Percentiles rank a stretch among this genome's conserved stretches.
These are phyloP conservation scores for Xylaria telfairii DNA, from an alignment of 495 filamentous ascomycete genomes.

Conservation along the genomic window DNA sequence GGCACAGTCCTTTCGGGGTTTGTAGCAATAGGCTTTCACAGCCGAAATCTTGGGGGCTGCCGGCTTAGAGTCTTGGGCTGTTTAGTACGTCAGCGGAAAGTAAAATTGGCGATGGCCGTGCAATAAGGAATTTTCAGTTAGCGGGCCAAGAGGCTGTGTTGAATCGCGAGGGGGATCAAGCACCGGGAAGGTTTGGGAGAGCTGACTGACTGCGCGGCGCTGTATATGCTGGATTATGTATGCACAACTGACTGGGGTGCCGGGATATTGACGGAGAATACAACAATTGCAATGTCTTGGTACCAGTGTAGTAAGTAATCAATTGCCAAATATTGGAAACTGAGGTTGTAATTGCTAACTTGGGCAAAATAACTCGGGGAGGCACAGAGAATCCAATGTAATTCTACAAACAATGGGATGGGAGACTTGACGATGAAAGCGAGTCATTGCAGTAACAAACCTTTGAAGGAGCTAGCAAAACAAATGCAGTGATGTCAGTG, in stretches of 20 bases:
- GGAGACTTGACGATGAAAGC: slow-evolving; percentile 4
- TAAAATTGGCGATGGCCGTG: not conserved
- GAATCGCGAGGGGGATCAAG: slow-evolving; percentile 8
- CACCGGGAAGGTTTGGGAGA: not conserved
- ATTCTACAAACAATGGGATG: not conserved
- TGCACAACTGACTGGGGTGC: not conserved
- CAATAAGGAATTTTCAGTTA: slow-evolving; percentile 13
- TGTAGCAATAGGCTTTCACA: slow-evolving; percentile 1
- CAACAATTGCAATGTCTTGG: not conserved
- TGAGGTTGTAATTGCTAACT: not conserved
- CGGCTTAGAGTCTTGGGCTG: slow-evolving; percentile 13
- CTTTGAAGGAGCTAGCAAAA: not conserved
- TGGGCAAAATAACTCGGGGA: not conserved
- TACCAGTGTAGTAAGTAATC: not conserved
- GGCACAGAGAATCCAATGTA: not conserved
- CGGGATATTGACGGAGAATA: too few relatives aligned
- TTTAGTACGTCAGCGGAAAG: slow-evolving; percentile 14
- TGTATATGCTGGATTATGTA: not conserved
- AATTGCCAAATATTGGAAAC: not conserved
- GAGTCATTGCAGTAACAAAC: not conserved
- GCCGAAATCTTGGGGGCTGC: slow-evolving; percentile 13
- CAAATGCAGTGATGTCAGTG: slow-evolving; percentile 8
- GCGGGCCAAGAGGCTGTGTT: slow-evolving; percentile 18
- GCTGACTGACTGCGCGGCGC: not conserved
- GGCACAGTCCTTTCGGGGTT: slow-evolving; percentile 11